Percentiles rank a stretch among this genome's conserved stretches.
Conservation (phyloP, 257 asterid genomes). For the Rehmannia glutinosa region DNA sequence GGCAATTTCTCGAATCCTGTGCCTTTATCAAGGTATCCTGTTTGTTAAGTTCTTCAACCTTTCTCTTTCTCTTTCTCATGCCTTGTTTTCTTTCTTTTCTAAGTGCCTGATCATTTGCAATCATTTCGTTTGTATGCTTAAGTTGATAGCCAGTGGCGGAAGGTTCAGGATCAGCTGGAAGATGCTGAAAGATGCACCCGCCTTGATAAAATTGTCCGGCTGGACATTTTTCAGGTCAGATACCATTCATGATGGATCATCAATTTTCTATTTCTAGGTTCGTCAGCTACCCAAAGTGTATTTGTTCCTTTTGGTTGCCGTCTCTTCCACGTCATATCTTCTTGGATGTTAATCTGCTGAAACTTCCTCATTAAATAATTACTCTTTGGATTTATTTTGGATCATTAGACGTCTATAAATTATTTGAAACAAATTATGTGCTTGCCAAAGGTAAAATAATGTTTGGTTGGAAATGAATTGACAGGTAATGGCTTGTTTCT, state of each 20-base stretch:
- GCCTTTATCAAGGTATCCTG: too few relatives aligned
- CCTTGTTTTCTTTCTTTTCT: background rate
- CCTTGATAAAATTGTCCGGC: slow-evolving; percentile 80
- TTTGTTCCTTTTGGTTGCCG: background rate
- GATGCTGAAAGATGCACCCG: slow-evolving; percentile 89
- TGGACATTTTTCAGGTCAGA: slow-evolving; percentile 83
- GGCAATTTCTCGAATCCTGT: too few relatives aligned
- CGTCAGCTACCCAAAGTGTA: background rate
- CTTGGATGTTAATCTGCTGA: background rate
- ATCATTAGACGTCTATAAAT: too few relatives aligned
- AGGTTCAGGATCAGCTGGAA: slow-evolving; percentile 89
- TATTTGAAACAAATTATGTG: too few relatives aligned
- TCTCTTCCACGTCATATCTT: slow-evolving; percentile 5
- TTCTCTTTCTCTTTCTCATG: background rate
- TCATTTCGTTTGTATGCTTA: slow-evolving; percentile 22
- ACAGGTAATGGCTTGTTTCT: too few relatives aligned
- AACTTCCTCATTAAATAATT: too few relatives aligned
- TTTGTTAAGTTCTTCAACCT: too few relatives aligned
- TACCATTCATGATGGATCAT: too few relatives aligned
- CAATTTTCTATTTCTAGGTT: background rate
- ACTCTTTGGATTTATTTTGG: background rate
- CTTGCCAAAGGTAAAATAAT: too few relatives aligned
- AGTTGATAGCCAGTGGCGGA: slow-evolving; percentile 97
- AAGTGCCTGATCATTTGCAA: background rate
- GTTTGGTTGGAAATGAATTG: too few relatives aligned